Evolutionary conservation across 768 basidiomycete species (phyloP).

Genomic region (Sarcomyxa edulis): DNA sequence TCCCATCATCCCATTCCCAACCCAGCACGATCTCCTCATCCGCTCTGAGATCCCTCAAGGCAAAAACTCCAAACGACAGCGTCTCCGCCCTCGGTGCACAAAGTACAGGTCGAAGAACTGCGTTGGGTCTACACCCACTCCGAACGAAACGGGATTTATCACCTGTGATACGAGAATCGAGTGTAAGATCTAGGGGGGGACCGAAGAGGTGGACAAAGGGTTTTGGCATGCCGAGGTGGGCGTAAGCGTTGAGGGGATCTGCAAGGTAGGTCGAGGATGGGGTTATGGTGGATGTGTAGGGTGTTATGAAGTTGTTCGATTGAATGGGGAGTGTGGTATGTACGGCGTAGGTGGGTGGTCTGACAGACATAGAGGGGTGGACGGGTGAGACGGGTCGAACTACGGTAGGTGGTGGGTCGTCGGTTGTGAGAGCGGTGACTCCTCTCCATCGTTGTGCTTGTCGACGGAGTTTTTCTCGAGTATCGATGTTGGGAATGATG

Average conservation of each 20-base stretch:
- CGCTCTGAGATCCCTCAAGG: conserved; percentile 64
- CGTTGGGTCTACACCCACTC: conserved; percentile 63
- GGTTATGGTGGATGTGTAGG: conserved; percentile 58
- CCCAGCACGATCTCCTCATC: conserved; percentile 85
- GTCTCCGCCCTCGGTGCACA: conserved; percentile 24
- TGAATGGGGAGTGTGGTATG: conserved; percentile 60
- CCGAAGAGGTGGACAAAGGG: conserved; percentile 78
- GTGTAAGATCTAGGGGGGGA: conserved; percentile 68
- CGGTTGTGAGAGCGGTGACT: conserved; percentile 44
- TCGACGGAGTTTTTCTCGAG: conserved; percentile 46
- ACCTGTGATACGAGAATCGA: conserved; percentile 76
- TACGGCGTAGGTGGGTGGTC: conserved; percentile 56
- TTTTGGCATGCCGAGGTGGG: conserved; percentile 76
- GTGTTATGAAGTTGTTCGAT: conserved; percentile 51
- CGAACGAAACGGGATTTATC: conserved; percentile 58
- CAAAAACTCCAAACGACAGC: conserved; percentile 77
- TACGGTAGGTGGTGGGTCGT: conserved; percentile 13
- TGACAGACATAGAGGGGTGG: conserved; percentile 33
- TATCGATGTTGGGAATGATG: conserved; percentile 33
- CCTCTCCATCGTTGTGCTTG: conserved; percentile 66
- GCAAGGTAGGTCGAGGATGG: conserved; percentile 64
- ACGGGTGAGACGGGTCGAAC: conserved; percentile 21
- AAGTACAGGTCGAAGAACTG: conserved; percentile 52
- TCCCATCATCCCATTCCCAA: conserved; percentile 97
- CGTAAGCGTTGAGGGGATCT: conserved; percentile 86